Evolutionary conservation across 2,329 filamentous ascomycete species (phyloP), one percentile per base, ranked within the genome.

Genomic region (Bipolaris gigantea): DNA sequence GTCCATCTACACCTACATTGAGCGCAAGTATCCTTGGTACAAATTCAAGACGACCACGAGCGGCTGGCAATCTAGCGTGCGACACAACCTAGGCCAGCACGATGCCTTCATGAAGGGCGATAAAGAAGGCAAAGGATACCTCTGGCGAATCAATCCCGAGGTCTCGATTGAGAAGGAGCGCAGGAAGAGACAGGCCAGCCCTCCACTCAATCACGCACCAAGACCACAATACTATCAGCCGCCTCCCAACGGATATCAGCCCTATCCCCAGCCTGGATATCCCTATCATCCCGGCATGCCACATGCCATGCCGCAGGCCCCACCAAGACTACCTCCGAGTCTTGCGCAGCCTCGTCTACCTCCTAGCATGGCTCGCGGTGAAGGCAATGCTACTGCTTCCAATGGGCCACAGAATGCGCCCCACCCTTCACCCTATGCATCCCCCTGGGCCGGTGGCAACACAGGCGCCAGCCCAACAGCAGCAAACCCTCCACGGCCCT

Each of bases 1-100:
- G 64, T 83, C 86, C 63, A 87, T 88, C 40, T 88, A 88, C 68
- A 81, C 83, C 59, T 82, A 83, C 38, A 80, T 88, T 51, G 83
- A 85, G 67, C 76, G 83, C 61, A 84, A 84, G 58, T 87, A 85
- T 63, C 84, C 85, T 1, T 87, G 83, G 64, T 87, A 83, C 75
- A 85, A 84, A 64, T 85, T 85, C 66, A 76, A 76, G 53, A 82
- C 76, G 13, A 75, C 81, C 49, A 86, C 84, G 1, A 80, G 81
- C 59, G 85, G 85, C 13, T 88, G 85, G 85, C 85, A 86, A 56
- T 86, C 83, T 32, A 86, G 84, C 75, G 84, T 88, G 34, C 80
- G 85, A 32, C 85, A 88, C 67, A 88, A 88, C 54, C 75, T 88
- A 71, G 74, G 82, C 65, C 74, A 86, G 76, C 75, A 82, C 71